These are phyloP conservation scores for Stereocaulon alpinum DNA, from an alignment of 495 filamentous ascomycete genomes.

Conservation along the genomic window DNA sequence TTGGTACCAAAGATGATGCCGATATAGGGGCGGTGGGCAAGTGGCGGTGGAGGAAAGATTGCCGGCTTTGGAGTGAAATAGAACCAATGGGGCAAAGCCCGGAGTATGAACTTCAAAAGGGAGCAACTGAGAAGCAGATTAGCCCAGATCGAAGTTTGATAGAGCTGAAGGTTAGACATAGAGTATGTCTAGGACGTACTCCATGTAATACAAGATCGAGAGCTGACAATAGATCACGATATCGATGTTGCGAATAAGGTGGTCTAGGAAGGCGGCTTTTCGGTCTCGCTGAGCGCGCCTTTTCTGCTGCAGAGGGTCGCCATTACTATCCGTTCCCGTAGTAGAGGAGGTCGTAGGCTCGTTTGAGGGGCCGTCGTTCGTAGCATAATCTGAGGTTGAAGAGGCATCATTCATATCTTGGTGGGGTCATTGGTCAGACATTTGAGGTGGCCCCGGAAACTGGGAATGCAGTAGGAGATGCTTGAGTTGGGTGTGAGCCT, in stretches of 20 bases:
- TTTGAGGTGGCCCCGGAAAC: constrained; percentile 16
- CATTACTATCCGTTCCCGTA: neutral
- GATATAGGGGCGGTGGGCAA: constrained; percentile 54
- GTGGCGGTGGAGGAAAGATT: constrained; percentile 56
- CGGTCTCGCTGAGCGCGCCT: constrained; percentile 17
- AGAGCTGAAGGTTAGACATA: neutral
- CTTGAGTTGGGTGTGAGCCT: neutral
- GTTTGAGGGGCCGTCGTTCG: neutral
- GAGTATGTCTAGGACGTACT: constrained; percentile 45
- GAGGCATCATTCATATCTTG: constrained; percentile 21
- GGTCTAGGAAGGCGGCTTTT: constrained; percentile 53
- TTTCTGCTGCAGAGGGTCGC: neutral
- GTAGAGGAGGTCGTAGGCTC: neutral
- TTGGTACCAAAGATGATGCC: constrained; percentile 61
- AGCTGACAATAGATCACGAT: constrained; percentile 73
- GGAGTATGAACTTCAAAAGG: constrained; percentile 57
- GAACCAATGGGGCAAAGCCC: constrained; percentile 59
- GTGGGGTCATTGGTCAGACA: constrained; percentile 25
- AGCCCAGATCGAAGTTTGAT: neutral
- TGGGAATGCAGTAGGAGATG: neutral
- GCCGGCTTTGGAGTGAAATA: constrained; percentile 73
- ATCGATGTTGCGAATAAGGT: constrained; percentile 64
- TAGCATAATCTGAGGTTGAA: constrained; percentile 12
- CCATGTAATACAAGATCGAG: constrained; percentile 79
- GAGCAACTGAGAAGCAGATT: constrained; percentile 51